Base-by-base conservation (phyloP, 495 filamentous ascomycete species). In the Astrocystis sublimbata region DNA sequence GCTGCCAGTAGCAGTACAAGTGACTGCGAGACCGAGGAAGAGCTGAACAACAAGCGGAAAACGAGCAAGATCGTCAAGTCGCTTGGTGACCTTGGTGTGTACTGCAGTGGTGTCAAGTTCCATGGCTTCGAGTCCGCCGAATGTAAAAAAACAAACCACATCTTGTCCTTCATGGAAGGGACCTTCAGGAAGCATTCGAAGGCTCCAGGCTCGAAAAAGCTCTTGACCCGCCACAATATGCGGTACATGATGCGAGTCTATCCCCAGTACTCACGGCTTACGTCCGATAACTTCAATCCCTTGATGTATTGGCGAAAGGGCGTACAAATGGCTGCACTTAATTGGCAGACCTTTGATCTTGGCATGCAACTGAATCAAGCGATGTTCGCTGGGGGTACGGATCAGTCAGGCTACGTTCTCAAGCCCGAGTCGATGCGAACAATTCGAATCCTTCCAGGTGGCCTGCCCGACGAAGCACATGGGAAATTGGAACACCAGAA, bases 331-430 rank as follows among this genome's bases (percentile, higher is more conserved):
- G 91, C 87, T 3, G 94, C 94, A 1, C 80, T 96, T 63, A 98
- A 98, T 73, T 98, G 94, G 94, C 94, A 98, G 73, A 98, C 93
- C 0, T 97, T 94, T 67, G 94, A 98, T 67, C 81, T 92, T 30
- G 89, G 91, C 15, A 92, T 96, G 87, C 92, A 98, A 72, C 79
- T 97, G 71, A 98, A 98, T 67, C 90, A 93, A 56, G 94, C 94
- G 63, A 98, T 98, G 94, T 98, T 98, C 74, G 89, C 91, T n/a
- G 89, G 91, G 52, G 92, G 92, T 30, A 86, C 85, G 21, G 94
- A 97, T 75, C 85, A 87, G 52, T 88, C 89, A 8, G 94, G 94
- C 21, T 98, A 97, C 65, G 91, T 98, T 23, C 83, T 98, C 40
- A 98, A 98, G 74, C 94, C 94, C 6, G 82, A 88, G 49, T 89